Base-by-base conservation (phyloP, 164 flowering plant genomes). In the Brasenia schreberi region DNA sequence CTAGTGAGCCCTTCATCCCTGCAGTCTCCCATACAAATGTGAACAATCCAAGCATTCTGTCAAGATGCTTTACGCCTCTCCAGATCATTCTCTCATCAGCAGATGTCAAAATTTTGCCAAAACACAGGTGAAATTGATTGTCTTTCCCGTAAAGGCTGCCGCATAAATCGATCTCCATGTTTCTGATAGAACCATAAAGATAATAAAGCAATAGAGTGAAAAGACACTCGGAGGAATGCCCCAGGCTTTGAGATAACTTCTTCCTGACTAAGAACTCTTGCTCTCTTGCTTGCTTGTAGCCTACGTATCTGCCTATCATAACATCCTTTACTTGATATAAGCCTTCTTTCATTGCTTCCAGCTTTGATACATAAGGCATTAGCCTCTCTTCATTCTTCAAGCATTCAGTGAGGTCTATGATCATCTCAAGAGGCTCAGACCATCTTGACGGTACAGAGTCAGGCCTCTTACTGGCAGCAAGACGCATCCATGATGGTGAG, bases 301-400 rank as follows among this genome's bases (percentile, higher is more conserved):
- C 93, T n/a, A 84, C 79, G 43, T 78, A 81, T 72, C 71, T 82
- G 49, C 83, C 93, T 43, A 84, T 63, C 68, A 84, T 66, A 18
- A 91, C 86, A 73, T 94, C 89, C 77, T 78, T 89, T 49, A 94
- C 82, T 74, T 91, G 97, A 62, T 69, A 76, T 33, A 94, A 65
- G 39, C 99, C 99, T 79, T 94, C 96, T 80, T 82, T 91, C 96
- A 91, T 86, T 18, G 69, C 77, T 72, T 85, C 86, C 18, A 91
- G 78, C 79, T 94, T 94, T 19, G 61, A 64, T 58, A 83, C 72
- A 67, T 85, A 74, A 45, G 73, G 69, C 14, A 63, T 64, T 58
- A 81, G 61, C 49, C 69, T 72, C 23, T 69, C 70, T 64, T 88
- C 90, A 52, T 43, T 70, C 53, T 70, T 72, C 65, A 85, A 73